phyloP scores from a whole-genome alignment of 1,284 basidiomycete species.

The Ustilago hordei region DNA sequence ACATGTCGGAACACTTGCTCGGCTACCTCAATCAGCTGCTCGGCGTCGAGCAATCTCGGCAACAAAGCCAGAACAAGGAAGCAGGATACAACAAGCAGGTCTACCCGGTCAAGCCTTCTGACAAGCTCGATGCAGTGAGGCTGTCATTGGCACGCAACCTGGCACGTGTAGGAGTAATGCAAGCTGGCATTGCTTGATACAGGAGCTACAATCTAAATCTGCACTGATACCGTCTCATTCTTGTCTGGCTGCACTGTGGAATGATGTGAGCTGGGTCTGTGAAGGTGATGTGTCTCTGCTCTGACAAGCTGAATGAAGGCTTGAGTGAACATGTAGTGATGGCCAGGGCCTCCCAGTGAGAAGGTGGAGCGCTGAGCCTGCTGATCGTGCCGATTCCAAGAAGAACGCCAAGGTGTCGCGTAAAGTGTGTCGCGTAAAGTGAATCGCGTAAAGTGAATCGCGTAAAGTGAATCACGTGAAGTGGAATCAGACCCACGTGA shows the following conservation, averaged over 20 bases:
- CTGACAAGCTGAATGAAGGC: background rate
- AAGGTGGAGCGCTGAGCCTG: background rate
- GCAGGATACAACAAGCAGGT: conserved; percentile 3
- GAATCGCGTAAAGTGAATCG: no score
- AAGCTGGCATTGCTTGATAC: conserved; percentile 36
- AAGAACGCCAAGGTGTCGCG: conserved; percentile 27
- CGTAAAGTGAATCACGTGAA: conserved; percentile 23
- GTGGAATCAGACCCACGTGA: conserved; percentile 7
- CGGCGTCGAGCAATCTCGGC: conserved; percentile 17
- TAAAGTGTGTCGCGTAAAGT: conserved; percentile 44
- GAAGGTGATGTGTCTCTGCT: background rate
- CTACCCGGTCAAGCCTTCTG: conserved; percentile 30
- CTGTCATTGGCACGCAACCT: conserved; percentile 53
- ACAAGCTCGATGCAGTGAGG: conserved; percentile 55
- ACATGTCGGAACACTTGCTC: conserved; percentile 58
- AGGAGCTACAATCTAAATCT: background rate
- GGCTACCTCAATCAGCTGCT: conserved; percentile 53
- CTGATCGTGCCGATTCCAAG: conserved; percentile 1
- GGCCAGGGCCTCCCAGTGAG: background rate
- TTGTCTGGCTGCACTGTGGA: background rate
- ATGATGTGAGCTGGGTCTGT: background rate
- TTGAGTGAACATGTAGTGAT: background rate
- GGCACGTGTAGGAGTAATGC: conserved; percentile 52
- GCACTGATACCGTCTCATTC: background rate
- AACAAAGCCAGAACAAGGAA: conserved; percentile 10